Percentiles rank a stretch among this genome's conserved stretches.
Conservation (phyloP, 2,329 filamentous ascomycete genomes). For the Tolypocladium album region DNA sequence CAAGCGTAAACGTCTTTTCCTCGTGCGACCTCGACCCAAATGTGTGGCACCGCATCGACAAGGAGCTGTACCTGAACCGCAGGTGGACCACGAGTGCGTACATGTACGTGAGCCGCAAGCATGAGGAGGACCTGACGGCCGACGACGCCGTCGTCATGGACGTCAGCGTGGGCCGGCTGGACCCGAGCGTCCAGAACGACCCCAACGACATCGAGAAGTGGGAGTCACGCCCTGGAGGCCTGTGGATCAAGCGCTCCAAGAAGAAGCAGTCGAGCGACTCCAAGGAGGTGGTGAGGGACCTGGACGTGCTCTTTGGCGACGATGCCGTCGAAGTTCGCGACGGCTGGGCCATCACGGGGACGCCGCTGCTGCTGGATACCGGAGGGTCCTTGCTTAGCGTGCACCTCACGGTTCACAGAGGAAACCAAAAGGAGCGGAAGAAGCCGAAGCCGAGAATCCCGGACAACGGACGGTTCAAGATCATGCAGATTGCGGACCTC, state of each 20-base stretch:
- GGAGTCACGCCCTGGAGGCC: constrained; percentile 65
- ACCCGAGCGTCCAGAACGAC: constrained; percentile 43
- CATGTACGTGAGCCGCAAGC: constrained; percentile 71
- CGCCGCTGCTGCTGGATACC: constrained; percentile 59
- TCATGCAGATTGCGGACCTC: constrained; percentile 90
- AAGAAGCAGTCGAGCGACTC: constrained; percentile 67
- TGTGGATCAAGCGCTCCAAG: constrained; percentile 72
- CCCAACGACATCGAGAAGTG: constrained; percentile 54
- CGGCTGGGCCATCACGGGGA: constrained; percentile 73
- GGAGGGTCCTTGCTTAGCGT: constrained; percentile 53
- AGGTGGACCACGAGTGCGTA: constrained; percentile 70
- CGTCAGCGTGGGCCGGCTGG: constrained; percentile 60
- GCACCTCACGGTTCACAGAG: constrained; percentile 69
- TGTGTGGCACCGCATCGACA: constrained; percentile 74
- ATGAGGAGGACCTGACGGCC: constrained; percentile 67
- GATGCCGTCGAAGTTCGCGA: constrained; percentile 84
- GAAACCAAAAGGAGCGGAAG: constrained; percentile 49
- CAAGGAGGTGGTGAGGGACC: constrained; percentile 61
- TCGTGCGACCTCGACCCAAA: constrained; percentile 63
- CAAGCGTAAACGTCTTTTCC: constrained; percentile 61
- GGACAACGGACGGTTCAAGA: constrained; percentile 92
- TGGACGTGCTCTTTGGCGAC: constrained; percentile 82
- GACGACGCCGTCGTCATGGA: constrained; percentile 74
- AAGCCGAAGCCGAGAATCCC: constrained; percentile 68
- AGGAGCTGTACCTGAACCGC: constrained; percentile 73